A percentile compares a stretch with the other conserved stretches of the same genome.
Evolutionary conservation across 306 rosid species (phyloP).

Genomic region (Prunus kanzakura): DNA sequence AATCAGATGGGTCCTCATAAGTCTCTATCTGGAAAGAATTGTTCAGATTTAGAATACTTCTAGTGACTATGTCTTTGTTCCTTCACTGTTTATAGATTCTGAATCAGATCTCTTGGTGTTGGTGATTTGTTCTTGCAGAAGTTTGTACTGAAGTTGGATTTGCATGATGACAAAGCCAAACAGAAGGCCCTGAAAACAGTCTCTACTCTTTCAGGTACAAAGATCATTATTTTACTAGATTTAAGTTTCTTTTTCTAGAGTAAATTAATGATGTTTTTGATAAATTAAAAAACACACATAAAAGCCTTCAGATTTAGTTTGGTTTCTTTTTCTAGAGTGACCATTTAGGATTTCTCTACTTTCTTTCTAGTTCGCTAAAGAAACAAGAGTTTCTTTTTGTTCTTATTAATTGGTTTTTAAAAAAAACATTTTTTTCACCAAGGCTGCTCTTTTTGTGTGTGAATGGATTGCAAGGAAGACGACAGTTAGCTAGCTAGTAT

Average conservation of each 20-base stretch:
- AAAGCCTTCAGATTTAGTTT: background rate
- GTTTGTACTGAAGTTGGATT: constrained; percentile 66
- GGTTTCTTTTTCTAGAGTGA: too few species aligned
- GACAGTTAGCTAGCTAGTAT: background rate
- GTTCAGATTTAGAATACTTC: constrained; percentile 14
- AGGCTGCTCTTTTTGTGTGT: background rate
- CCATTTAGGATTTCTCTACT: background rate
- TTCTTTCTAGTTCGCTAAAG: background rate
- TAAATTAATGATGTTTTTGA: background rate
- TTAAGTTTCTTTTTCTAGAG: background rate
- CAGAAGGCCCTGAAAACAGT: constrained; percentile 89
- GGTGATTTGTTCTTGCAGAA: constrained; percentile 54
- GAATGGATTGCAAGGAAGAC: background rate
- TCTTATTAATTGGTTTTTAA: background rate
- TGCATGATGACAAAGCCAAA: constrained; percentile 77
- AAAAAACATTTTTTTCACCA: background rate
- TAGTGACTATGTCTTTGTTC: background rate
- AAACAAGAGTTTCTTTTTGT: constrained; percentile 6
- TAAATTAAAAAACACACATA: background rate
- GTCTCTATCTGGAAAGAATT: constrained; percentile 6
- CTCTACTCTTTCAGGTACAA: constrained; percentile 71
- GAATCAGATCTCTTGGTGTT: constrained; percentile 23
- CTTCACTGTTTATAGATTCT: constrained; percentile 2
- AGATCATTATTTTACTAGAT: constrained; percentile 1
- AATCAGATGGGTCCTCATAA: background rate